A percentile compares a stretch with the other conserved stretches of the same genome.
phyloP scores from a whole-genome alignment of 805 yeast genomes.

The Dipodascus albidus region DNA sequence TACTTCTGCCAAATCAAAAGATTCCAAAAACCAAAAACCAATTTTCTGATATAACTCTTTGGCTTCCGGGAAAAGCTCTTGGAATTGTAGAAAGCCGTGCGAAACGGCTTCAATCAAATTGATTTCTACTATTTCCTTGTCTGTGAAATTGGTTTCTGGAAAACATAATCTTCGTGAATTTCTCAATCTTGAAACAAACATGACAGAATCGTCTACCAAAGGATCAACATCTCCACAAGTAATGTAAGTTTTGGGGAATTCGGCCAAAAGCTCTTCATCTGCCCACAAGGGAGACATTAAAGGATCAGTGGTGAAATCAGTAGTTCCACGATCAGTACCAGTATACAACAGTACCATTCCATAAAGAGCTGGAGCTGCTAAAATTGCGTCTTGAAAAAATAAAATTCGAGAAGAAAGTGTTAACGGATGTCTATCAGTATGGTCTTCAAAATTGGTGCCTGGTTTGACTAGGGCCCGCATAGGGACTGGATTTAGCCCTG shows the following conservation, averaged over 20 bases:
- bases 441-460: constrained; percentile 4
- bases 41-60: constrained; percentile 15
- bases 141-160: constrained; percentile 5
- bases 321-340: constrained; percentile 15
- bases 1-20: constrained; percentile 5
- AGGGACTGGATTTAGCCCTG: constrained; percentile 2
- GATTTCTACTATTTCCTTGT: constrained; percentile 17
- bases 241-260: constrained; percentile 22
- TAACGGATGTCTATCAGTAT: constrained; percentile 11
- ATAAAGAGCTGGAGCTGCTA: constrained; percentile 19
- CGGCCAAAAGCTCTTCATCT: constrained; percentile 16
- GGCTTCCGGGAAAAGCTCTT: constrained; percentile 19
- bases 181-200: constrained; percentile 20
- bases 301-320: constrained; percentile 18
- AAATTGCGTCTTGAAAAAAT: constrained; percentile 17
- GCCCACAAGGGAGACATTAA: constrained; percentile 20
- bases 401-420: constrained; percentile 23
- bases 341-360: constrained; percentile 19
- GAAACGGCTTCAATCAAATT: constrained; percentile 18
- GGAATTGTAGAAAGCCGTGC: constrained; percentile 20
- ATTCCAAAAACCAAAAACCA: constrained; percentile 16
- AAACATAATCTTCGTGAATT: constrained; percentile 16
- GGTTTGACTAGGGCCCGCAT: constrained; percentile 1
- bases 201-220: constrained; percentile 22
- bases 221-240: constrained; percentile 24